Evolutionary conservation across 2,329 filamentous ascomycete genomes (phyloP).

Genomic region (Camillea tinctor): DNA sequence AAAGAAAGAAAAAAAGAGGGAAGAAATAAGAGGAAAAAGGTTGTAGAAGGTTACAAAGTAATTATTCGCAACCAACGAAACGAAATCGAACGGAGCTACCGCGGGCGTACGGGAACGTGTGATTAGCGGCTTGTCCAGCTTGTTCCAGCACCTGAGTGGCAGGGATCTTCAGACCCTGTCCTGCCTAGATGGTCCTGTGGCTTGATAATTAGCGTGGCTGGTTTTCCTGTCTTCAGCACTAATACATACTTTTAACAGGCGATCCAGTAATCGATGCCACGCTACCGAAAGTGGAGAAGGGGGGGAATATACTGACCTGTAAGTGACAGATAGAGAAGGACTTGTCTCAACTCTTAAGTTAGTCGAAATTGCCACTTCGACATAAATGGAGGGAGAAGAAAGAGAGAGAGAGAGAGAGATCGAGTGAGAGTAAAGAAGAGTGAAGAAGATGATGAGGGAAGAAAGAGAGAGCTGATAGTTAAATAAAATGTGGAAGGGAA

Average conservation of each 20-base stretch:
- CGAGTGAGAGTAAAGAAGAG: too few species aligned
- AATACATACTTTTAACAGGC: background rate
- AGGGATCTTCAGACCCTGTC: constrained; percentile 2
- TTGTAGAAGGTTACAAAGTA: background rate
- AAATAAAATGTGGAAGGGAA: background rate
- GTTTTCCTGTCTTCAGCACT: background rate
- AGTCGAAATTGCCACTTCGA: too few species aligned
- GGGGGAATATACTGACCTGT: background rate
- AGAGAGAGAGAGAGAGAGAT: too few species aligned
- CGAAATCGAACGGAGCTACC: constrained; percentile 3
- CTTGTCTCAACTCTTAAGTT: too few species aligned
- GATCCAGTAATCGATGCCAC: background rate
- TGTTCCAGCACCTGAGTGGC: background rate
- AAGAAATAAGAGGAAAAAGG: background rate
- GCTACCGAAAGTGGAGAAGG: background rate
- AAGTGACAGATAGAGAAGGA: too few species aligned
- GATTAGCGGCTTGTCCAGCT: background rate
- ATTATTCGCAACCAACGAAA: constrained; percentile 2
- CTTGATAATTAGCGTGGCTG: constrained; percentile 12
- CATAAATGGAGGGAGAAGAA: too few species aligned
- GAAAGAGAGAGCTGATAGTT: too few species aligned
- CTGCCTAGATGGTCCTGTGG: too few species aligned
- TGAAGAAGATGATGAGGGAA: too few species aligned
- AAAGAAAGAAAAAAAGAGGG: constrained; percentile 7
- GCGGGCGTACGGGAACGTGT: constrained; percentile 8